A percentile compares a stretch with the other conserved stretches of the same genome.
Conservation (phyloP, 805 yeast genomes). For the Spathaspora hagerdaliae region DNA sequence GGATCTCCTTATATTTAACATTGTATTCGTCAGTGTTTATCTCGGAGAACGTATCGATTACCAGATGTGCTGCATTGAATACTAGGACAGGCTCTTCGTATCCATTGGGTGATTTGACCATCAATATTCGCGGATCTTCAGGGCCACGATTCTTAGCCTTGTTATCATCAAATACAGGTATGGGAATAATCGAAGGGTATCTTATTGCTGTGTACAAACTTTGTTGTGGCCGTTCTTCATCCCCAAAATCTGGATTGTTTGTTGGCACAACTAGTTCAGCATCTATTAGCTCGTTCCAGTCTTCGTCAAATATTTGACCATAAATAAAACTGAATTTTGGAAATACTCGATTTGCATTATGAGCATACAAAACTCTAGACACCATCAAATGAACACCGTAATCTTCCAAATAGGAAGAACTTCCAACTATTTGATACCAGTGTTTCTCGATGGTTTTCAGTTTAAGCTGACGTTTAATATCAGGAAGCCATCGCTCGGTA, state of each 20-base stretch:
- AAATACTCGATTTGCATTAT: slow-evolving; percentile 15
- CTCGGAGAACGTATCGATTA: no score
- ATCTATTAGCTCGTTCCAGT: slow-evolving; percentile 20
- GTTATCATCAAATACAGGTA: slow-evolving; percentile 9
- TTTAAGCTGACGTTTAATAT: slow-evolving; percentile 7
- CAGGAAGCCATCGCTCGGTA: not conserved
- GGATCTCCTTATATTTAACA: slow-evolving; percentile 6
- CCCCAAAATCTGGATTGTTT: slow-evolving; percentile 5
- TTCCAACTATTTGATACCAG: slow-evolving; percentile 30
- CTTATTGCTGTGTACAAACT: slow-evolving; percentile 2
- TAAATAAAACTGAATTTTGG: slow-evolving; percentile 22
- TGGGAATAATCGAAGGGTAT: slow-evolving; percentile 11
- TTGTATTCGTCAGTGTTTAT: not conserved
- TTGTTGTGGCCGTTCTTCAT: not conserved
- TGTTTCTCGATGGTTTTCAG: slow-evolving; percentile 11
- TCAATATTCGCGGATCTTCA: slow-evolving; percentile 23
- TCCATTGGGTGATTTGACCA: slow-evolving; percentile 13
- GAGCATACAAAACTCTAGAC: slow-evolving; percentile 23
- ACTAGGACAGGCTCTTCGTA: slow-evolving; percentile 16
- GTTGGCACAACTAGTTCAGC: slow-evolving; percentile 21
- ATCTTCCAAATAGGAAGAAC: slow-evolving; percentile 28
- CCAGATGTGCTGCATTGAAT: slow-evolving; percentile 1
- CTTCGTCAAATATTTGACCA: slow-evolving; percentile 18
- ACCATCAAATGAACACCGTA: slow-evolving; percentile 30
- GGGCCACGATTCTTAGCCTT: slow-evolving; percentile 17